Base-by-base conservation (phyloP, 176 grass and related monocot genomes). In the Miscanthus lutarioriparius region DNA sequence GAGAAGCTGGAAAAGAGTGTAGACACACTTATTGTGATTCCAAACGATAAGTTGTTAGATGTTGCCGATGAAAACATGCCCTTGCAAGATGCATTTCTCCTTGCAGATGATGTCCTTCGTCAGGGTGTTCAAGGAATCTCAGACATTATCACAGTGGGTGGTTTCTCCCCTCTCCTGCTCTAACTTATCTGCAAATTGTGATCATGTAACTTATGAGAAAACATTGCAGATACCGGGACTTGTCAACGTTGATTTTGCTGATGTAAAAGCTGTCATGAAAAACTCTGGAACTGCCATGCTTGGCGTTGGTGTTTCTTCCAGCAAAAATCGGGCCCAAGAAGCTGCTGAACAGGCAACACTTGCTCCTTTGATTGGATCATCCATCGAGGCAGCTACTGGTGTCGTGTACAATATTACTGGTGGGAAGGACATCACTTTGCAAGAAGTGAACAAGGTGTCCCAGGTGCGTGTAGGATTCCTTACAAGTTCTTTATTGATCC, bases 101-200 rank as follows among this genome's bases (percentile, higher is more conserved):
- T 99, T 85, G 96, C 93, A 63, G 96, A 99, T 90, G 96, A 99
- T 77, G 93, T 99, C 70, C 81, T 99, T 69, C 91, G 91, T 41
- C 93, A 99, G 64, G 96, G 96, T 67, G 96, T 99, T 41, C 96
- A 96, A 90, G 96, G 96, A 69, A 99, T 99, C 87, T 99, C 96
- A 44, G 96, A 99, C 84, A 99, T 99, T 67, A 96, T 99, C 38
- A 94, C 90, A 27, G 93, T 95, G 70, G 76, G 93, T 91, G 23
- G 4, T 78, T 26, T 26, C 4, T 83, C 64, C 11, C 12, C 51
- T 73, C 27, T 63, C 5, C 14, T 39, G 4, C 39, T 77, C 15
- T 56, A 77, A 83, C 49, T 43, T 77, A 37, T 36, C 10, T 64
- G 39, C 4, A 0, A 80, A 67, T 35, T 79, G 62, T 1, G 0